phyloP scores from a whole-genome alignment of 345 rosid genomes.

The Murraya koenigii region DNA sequence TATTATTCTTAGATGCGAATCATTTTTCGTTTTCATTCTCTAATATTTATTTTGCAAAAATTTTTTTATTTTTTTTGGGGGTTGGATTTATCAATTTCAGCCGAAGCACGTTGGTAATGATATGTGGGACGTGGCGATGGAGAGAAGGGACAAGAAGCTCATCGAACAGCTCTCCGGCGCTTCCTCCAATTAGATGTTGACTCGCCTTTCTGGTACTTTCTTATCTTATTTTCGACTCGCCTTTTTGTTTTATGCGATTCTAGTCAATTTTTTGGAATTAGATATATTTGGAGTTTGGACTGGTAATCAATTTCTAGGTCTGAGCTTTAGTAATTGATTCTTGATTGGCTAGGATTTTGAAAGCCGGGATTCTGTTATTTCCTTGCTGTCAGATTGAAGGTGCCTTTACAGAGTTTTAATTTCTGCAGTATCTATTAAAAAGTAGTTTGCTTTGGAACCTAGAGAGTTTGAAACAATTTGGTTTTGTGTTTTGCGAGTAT shows the following conservation, averaged over 20 bases:
- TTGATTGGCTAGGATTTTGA: neutral
- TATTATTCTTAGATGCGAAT: conserved; percentile 10
- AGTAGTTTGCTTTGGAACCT: neutral
- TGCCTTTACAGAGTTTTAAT: neutral
- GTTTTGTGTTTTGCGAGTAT: neutral
- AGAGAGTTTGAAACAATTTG: neutral
- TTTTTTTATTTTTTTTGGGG: neutral
- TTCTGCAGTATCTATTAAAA: neutral
- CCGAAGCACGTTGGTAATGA: conserved; percentile 94
- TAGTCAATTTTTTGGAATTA: neutral
- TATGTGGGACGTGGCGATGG: conserved; percentile 95
- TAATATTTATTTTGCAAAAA: neutral
- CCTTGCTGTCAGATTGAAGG: neutral
- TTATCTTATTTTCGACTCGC: neutral
- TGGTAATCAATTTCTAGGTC: neutral
- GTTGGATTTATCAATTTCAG: conserved; percentile 28
- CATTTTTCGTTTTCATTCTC: neutral
- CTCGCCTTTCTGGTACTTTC: conserved; percentile 11
- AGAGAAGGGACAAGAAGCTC: conserved; percentile 90
- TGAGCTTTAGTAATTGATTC: neutral
- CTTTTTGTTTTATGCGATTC: neutral
- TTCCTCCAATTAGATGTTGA: conserved; percentile 40
- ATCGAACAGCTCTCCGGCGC: conserved; percentile 40
- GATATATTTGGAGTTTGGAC: neutral
- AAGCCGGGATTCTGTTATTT: neutral